Conservation (phyloP, 371 early-diverging fungal species). For the Chytridium lagenaria region DNA sequence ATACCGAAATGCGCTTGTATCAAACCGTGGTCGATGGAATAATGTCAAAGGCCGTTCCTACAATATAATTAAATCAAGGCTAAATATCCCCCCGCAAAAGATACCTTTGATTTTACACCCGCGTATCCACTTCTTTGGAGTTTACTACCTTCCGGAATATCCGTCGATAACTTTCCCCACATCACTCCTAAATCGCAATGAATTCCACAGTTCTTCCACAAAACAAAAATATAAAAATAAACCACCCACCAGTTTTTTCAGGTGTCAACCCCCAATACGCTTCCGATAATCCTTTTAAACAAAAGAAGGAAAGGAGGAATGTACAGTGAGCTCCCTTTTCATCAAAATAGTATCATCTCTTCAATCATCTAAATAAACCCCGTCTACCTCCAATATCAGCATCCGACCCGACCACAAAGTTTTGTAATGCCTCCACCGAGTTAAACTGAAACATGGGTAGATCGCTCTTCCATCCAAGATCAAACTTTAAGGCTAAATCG, state of each 20-base stretch:
- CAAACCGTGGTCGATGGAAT: conserved; percentile 83
- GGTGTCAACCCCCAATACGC: conserved; percentile 58
- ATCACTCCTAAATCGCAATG: conserved; percentile 61
- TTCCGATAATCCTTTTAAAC: conserved; percentile 48
- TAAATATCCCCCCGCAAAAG: neutral
- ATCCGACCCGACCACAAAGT: conserved; percentile 88
- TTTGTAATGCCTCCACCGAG: conserved; percentile 62
- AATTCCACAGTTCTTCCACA: neutral
- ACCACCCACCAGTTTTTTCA: conserved; percentile 46
- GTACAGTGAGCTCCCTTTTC: neutral
- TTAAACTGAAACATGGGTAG: conserved; percentile 70
- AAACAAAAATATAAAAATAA: neutral
- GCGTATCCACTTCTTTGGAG: conserved; percentile 90
- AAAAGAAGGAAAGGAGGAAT: neutral
- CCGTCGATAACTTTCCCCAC: conserved; percentile 79
- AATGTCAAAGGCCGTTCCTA: conserved; percentile 65
- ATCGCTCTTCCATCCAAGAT: conserved; percentile 68
- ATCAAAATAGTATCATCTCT: neutral
- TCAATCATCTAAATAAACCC: neutral
- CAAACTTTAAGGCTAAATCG: conserved; percentile 15
- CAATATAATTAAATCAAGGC: neutral
- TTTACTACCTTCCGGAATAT: conserved; percentile 75
- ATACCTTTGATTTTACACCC: conserved; percentile 77
- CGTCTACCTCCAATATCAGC: conserved; percentile 83
- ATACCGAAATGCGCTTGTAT: conserved; percentile 84